These are phyloP conservation scores for Sphaceloma murrayae DNA, from an alignment of 2,329 filamentous ascomycete genomes.

Conservation along the genomic window DNA sequence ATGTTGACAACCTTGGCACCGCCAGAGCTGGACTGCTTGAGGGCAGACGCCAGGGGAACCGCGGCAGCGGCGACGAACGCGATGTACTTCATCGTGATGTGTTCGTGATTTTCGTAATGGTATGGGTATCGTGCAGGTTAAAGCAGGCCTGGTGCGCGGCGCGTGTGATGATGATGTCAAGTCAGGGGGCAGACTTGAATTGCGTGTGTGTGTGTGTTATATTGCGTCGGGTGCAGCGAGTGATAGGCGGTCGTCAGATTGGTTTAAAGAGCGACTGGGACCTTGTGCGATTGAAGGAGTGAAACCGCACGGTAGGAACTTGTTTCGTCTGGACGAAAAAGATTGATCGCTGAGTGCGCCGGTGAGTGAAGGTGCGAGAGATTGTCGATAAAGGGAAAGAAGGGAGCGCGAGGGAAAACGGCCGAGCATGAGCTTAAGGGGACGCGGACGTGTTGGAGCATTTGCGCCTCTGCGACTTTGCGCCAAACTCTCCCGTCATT, in stretches of 20 bases:
- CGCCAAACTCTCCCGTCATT: slow-evolving; percentile 16
- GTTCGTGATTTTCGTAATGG: slow-evolving; percentile 8
- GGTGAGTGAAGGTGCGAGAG: slow-evolving; percentile 10
- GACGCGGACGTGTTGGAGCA: slow-evolving; percentile 13
- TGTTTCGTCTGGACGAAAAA: slow-evolving; percentile 10
- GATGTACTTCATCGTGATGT: slow-evolving; percentile 22
- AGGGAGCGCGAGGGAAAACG: slow-evolving; percentile 15
- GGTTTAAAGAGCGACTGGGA: slow-evolving; percentile 13
- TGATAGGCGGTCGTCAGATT: background rate
- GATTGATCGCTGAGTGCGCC: slow-evolving; percentile 3
- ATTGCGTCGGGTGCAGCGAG: background rate
- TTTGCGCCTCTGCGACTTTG: too few species aligned
- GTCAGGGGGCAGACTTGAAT: slow-evolving; percentile 5
- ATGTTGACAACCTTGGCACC: slow-evolving; percentile 27
- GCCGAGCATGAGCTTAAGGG: slow-evolving; percentile 14
- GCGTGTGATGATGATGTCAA: slow-evolving; percentile 7
- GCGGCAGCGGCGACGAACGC: slow-evolving; percentile 24
- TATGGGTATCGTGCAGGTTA: slow-evolving; percentile 9
- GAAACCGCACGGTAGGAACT: slow-evolving; percentile 15
- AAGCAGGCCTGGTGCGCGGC: slow-evolving; percentile 5
- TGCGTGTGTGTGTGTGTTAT: background rate
- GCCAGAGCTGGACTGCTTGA: slow-evolving; percentile 19
- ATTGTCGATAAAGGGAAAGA: slow-evolving; percentile 16
- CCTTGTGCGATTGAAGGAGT: slow-evolving; percentile 17
- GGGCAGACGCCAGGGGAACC: slow-evolving; percentile 20